phyloP scores from a whole-genome alignment of 2,329 filamentous ascomycete species.

The Alternaria sp. region DNA sequence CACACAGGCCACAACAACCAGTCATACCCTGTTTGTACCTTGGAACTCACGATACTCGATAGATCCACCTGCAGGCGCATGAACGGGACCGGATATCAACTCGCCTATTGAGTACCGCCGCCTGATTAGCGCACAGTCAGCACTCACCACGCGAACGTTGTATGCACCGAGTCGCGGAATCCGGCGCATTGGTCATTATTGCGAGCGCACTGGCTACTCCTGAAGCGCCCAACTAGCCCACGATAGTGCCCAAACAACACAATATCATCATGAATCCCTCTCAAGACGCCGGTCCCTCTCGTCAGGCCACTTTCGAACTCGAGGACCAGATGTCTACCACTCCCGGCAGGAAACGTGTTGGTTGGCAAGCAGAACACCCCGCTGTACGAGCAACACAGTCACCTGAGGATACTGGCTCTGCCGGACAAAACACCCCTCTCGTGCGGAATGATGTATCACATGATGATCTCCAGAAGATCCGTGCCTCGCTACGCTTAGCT shows the following conservation, averaged over 20 bases:
- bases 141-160: conserved; percentile 24
- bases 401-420: conserved; percentile 36
- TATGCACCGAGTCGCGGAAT: conserved; percentile 19
- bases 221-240: conserved; percentile 8
- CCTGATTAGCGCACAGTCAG: conserved; percentile 13
- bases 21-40: conserved; percentile 25
- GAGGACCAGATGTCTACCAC: conserved; percentile 38
- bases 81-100: conserved; percentile 17
- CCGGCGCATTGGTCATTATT: conserved; percentile 19
- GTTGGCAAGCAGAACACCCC: conserved; percentile 36
- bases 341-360: conserved; percentile 43
- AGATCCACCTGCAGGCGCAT: conserved; percentile 26
- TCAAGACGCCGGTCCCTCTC: conserved; percentile 25
- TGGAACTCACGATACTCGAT: conserved; percentile 20
- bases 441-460: conserved; percentile 42
- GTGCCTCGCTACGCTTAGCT: conserved; percentile 44
- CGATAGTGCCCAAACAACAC: conserved; percentile 18
- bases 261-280: conserved; percentile 37
- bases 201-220: conserved; percentile 8
- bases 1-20: conserved; percentile 19
- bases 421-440: conserved; percentile 36
- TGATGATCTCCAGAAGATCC: conserved; percentile 41
- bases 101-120: conserved; percentile 16
- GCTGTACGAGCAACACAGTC: conserved; percentile 20
- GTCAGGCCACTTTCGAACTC: conserved; percentile 17